Evolutionary conservation across 208 protist genomes (phyloP), one percentile per base, ranked within the genome.

Genomic region (Willaertia magna): DNA sequence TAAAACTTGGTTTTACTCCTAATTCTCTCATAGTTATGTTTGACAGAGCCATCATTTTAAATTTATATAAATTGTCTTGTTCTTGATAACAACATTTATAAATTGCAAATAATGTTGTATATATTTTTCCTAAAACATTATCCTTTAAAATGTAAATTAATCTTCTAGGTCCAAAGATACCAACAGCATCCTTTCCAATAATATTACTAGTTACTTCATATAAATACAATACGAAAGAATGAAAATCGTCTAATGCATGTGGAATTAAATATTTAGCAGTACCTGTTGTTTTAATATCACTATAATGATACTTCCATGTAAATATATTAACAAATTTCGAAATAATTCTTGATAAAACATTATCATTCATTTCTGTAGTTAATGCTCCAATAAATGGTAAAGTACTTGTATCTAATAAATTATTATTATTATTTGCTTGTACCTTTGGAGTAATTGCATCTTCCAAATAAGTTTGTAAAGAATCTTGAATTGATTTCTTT

Each of bases 51-150:
- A 83, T 30, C 1, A 52, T 39, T 55, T 83, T 83, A 30, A 55
- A 83, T 55, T 42, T 30, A 55, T 55, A 83, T 46, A 83, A 59
- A 11, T 44, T 42, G 22, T 83, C 78, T 55, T 83, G 43, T 55
- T 83, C 46, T 4, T 83, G 46, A 83, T 83, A 83, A 20, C 43
- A 43, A n/a, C 22, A 26, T 40, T 83, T 83, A 26, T 83, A 83
- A 18, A 83, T 83, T 30, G 18, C 22, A 40, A 83, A 83, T 26
- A 83, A 55, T 18, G 78, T 34, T 4, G 39, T 48, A 55, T 83
- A 83, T 43, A 83, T 55, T 55, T 18, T 39, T 20, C 30, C 55
- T 11, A 55, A 43, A 12, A 83, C n/a, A 18, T 43, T 14, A 42
- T 83, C 43, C 12, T 83, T 83, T 0, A 83, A 30, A 26, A 34